Conservation (phyloP, 805 yeast genomes). For the Kregervanrija pseudodelftensis region DNA sequence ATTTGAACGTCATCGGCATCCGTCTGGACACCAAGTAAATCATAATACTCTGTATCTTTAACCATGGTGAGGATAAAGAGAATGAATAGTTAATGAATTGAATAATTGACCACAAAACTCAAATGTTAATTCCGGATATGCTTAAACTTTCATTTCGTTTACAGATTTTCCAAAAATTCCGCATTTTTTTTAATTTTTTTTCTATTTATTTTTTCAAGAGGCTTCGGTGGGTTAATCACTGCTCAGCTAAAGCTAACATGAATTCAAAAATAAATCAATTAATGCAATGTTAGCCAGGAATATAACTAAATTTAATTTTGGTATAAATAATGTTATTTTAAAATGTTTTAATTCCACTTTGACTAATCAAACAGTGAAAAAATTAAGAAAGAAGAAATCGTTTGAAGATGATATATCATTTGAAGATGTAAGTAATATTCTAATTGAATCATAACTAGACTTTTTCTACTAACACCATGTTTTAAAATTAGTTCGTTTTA, state of each 20-base stretch:
- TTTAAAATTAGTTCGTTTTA: conserved; percentile 20
- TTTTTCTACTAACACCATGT: neutral
- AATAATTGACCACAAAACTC: too few relatives aligned
- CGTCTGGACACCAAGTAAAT: conserved; percentile 48
- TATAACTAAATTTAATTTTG: too few relatives aligned
- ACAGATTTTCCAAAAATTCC: too few relatives aligned
- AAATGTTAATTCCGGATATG: too few relatives aligned
- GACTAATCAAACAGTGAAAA: conserved; percentile 6
- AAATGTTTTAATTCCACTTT: neutral
- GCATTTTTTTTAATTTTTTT: too few relatives aligned
- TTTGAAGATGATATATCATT: conserved; percentile 3
- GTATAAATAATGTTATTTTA: neutral
- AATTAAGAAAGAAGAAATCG: neutral
- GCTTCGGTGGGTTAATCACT: too few relatives aligned
- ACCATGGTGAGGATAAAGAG: conserved; percentile 41
- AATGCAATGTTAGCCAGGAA: too few relatives aligned
- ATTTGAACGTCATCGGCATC: conserved; percentile 60
- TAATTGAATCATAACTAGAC: neutral
- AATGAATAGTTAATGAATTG: too few relatives aligned
- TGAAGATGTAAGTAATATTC: conserved; percentile 7
- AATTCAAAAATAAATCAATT: too few relatives aligned
- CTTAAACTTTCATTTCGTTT: too few relatives aligned
- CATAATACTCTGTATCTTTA: conserved; percentile 69
- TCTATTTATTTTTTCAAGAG: too few relatives aligned
- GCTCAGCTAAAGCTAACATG: too few relatives aligned